Evolutionary conservation across 169 alveolate species (phyloP), one percentile per base, ranked within the genome.

Genomic region (Amoebophrya sp.): DNA sequence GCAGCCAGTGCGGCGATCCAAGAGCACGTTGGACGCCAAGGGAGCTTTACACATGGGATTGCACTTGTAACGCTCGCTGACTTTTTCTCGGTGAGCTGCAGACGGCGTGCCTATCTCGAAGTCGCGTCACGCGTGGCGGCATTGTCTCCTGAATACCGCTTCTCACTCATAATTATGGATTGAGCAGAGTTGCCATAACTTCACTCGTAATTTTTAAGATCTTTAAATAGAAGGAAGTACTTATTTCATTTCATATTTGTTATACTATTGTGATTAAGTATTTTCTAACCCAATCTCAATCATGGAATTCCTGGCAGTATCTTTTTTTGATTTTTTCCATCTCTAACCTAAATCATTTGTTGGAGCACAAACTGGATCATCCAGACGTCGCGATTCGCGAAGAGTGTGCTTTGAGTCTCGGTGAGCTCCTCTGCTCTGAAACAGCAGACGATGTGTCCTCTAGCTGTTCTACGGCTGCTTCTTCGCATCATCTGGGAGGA

Each of bases 21-120:
- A 36, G 83, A 65, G 83, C 83, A 65, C 26, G 83, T 65, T 36
- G 83, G 83, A 0, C 83, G 83, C 39, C 83, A 65, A 18, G 83
- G n/a, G 2, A 65, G 33, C 33, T 65, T 65, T 26, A 1, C 83
- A 10, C 83, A 65, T 26, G 33, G 83, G 83, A 65, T n/a, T n/a
- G n/a, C n/a, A n/a, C n/a, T n/a, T 65, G 26, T 65, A 36, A 65
- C 83, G 38, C 3, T 26, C 83, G 83, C 83, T 29, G 83, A 65
- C 26, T 65, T 65, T 26, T 65, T 65, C 83, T 26, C 83, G 36
- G 83, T 65, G 83, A 26, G 38, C 36, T 65, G 83, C 83, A 6
- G 83, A 36, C 18, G n/a, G 26, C 18, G 83, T 1, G 2, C 83
- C 36, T 65, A 65, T 36, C 3, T 36, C 2, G 26, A 65, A 65